Evolutionary conservation across 345 rosid species (phyloP), one percentile per base, ranked within the genome.

Genomic region (Reutealis trisperma): DNA sequence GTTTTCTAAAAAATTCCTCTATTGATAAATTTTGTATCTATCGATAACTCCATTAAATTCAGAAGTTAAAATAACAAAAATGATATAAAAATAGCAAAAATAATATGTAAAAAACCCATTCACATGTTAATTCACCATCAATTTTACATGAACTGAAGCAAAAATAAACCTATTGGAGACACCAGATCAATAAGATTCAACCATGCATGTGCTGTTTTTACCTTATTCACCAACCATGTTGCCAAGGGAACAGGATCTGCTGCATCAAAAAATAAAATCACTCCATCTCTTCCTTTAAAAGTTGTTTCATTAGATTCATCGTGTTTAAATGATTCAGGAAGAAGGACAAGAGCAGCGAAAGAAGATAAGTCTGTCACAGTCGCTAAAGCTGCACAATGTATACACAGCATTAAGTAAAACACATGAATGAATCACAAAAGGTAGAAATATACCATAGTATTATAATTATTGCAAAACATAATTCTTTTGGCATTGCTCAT

Each of bases 161-260:
- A 25, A 73, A 47, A 61, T 25, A 21, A 27, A 44, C 21, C 44
- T 21, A 11, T n/a, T 19, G 64, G 22, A 75, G 42, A 54, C 63
- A 19, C 55, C 14, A 51, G 12, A 55, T 49, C 49, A 64, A 65
- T 52, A n/a, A 75, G 24, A 62, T 25, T 47, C 7, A n/a, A 3
- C 1, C 6, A 47, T 42, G 27, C 78, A 24, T 5, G 66, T 27
- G 72, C 63, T 21, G 37, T 60, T 52, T 75, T 45, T 87, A 93
- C 99, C 97, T 93, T 87, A 73, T 81, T 88, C 59, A 87, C 98
- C 34, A 91, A 86, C 99, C 98, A 96, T 74, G 85, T 80, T 34
- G 93, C 90, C 75, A 84, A 69, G 19, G 99, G 98, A 77, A 85
- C 85, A 73, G 96, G 97, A 81, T 86, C 88, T 22, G 78, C 80